Percentiles rank a stretch among this genome's conserved stretches.
Evolutionary conservation across 2,329 filamentous ascomycete genomes (phyloP).

Genomic region (Beauveria scarabaeidicola): DNA sequence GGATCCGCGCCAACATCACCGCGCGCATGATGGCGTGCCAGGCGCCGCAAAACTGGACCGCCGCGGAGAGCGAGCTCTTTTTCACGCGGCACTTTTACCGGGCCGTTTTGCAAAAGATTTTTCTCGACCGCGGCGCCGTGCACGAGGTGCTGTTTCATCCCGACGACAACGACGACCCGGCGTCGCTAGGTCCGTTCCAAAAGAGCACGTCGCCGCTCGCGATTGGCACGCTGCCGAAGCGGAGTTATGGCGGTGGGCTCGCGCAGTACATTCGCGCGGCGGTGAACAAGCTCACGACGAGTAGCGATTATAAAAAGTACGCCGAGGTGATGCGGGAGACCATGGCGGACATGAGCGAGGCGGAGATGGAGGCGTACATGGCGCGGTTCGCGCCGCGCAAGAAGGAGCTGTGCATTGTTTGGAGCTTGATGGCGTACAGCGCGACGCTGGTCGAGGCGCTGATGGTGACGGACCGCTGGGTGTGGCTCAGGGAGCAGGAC

Average conservation of each 20-base stretch:
- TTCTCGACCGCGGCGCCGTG: constrained; percentile 75
- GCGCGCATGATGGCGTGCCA: constrained; percentile 98
- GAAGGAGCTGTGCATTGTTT: constrained; percentile 78
- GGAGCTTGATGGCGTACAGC: constrained; percentile 95
- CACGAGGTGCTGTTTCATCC: constrained; percentile 39
- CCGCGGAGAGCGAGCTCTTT: constrained; percentile 71
- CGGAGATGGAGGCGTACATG: constrained; percentile 67
- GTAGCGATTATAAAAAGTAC: constrained; percentile 48
- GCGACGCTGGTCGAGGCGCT: constrained; percentile 81
- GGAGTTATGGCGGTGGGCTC: constrained; percentile 63
- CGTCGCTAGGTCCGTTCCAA: constrained; percentile 34
- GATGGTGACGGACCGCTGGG: constrained; percentile 85
- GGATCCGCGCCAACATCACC: constrained; percentile 86
- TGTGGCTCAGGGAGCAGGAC: constrained; percentile 71
- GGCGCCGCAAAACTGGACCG: constrained; percentile 86
- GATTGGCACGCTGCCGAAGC: constrained; percentile 75
- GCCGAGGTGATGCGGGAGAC: constrained; percentile 54
- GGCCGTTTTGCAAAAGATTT: constrained; percentile 82
- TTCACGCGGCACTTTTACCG: constrained; percentile 92
- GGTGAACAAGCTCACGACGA: constrained; percentile 60
- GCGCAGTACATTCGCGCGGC: constrained; percentile 72
- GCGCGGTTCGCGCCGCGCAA: constrained; percentile 53
- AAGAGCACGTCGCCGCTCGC: constrained; percentile 70
- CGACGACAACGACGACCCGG: constrained; percentile 9
- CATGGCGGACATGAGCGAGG: constrained; percentile 62